Base-by-base conservation (phyloP, 192 early-diverging fungal species). In the Dimargaris cristalligena region DNA sequence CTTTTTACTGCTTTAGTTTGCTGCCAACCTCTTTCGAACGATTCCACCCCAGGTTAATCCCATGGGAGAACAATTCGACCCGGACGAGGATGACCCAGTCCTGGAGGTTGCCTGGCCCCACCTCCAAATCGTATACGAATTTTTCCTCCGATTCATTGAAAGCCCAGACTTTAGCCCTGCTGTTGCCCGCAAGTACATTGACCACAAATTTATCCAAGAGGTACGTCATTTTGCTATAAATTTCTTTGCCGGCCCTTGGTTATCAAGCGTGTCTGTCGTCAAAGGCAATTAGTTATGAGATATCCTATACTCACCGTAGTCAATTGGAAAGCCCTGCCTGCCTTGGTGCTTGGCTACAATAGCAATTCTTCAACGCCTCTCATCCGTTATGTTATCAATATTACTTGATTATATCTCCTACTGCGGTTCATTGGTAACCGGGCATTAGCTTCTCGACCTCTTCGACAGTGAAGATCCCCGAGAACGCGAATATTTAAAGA, bases 381-480 rank as follows among this genome's bases (percentile, higher is more conserved):
- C n/a, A n/a, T n/a, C n/a, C n/a, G n/a, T n/a, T n/a, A n/a, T n/a
- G n/a, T n/a, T n/a, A n/a, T n/a, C n/a, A n/a, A n/a, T n/a, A n/a
- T n/a, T n/a, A n/a, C n/a, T n/a, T n/a, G n/a, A n/a, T n/a, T n/a
- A n/a, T n/a, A n/a, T n/a, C n/a, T n/a, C n/a, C n/a, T n/a, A n/a
- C n/a, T n/a, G n/a, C n/a, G n/a, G n/a, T n/a, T n/a, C n/a, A n/a
- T n/a, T n/a, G n/a, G n/a, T n/a, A n/a, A n/a, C n/a, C 41, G 1
- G 31, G 25, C 66, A 59, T 28, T 71, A 97, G 91, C 74, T 99
- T 9, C 72, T 99, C 60, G 93, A 95, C 48, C 71, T 99, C n/a
- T 99, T 99, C 71, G 94, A 99, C 67, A 90, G 88, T 62, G 96
- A 99, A 68, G 96, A 99, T 75, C 93, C 94, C 14, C 78, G 94